Conservation (phyloP, 192 early-diverging fungal species). For the Podila horticola region DNA sequence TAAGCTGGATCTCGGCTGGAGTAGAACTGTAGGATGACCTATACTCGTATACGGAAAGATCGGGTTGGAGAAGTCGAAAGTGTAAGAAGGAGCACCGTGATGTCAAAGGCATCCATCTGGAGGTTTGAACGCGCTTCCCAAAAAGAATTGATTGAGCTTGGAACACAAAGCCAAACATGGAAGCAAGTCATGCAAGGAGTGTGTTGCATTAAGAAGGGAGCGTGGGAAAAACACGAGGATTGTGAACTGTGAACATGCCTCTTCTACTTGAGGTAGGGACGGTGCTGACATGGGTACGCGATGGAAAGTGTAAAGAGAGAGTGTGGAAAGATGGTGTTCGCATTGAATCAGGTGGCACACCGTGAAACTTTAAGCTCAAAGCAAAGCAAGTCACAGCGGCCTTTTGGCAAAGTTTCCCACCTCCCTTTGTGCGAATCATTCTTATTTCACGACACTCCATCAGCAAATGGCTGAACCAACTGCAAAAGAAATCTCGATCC, state of each 20-base stretch:
- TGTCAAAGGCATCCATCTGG: neutral
- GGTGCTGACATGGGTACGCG: constrained; percentile 27
- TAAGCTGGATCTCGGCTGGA: constrained; percentile 41
- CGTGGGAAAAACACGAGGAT: neutral
- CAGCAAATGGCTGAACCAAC: constrained; percentile 28
- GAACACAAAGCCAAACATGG: neutral
- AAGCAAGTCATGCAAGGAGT: neutral
- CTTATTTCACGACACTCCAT: neutral
- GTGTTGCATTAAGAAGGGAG: neutral
- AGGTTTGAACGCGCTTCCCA: constrained; percentile 4
- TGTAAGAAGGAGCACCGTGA: neutral
- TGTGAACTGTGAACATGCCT: constrained; percentile 22
- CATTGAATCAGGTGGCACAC: too few species aligned
- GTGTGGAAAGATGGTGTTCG: neutral
- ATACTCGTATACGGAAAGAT: neutral
- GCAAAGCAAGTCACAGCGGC: too few species aligned
- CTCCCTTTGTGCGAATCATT: neutral
- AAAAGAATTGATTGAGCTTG: neutral
- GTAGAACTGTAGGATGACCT: constrained; percentile 64
- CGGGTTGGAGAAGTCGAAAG: neutral
- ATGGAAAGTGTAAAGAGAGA: neutral
- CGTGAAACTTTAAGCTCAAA: too few species aligned
- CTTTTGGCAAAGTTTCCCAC: too few species aligned
- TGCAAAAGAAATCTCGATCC: constrained; percentile 32
- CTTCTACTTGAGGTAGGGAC: constrained; percentile 42